Evolutionary conservation across 306 rosid species (phyloP).

Genomic region (Macrotyloma uniflorum): DNA sequence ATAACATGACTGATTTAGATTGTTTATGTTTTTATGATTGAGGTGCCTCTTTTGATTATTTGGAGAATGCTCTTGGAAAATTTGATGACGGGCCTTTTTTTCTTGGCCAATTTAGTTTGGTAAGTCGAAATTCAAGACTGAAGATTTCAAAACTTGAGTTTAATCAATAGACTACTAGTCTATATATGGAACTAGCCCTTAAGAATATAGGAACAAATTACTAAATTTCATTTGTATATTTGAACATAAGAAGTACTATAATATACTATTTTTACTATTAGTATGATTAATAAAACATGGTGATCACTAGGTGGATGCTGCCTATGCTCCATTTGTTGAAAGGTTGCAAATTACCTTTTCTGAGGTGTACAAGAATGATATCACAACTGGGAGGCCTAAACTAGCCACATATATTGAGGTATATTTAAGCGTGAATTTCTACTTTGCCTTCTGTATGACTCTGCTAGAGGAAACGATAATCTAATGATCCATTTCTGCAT

Average conservation of each 20-base stretch:
- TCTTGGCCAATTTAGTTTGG: constrained; percentile 61
- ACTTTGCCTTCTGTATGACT: neutral
- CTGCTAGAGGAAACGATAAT: neutral
- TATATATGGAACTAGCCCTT: no score
- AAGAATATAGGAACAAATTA: no score
- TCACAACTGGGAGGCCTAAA: constrained; percentile 63
- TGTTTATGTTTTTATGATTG: neutral
- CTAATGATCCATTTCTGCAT: neutral
- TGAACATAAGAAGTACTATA: no score
- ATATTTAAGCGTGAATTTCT: neutral
- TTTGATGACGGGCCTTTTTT: constrained; percentile 65
- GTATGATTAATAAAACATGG: neutral
- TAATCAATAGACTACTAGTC: no score
- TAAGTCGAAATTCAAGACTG: constrained; percentile 24
- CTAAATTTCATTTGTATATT: no score
- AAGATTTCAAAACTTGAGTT: neutral
- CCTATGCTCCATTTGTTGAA: constrained; percentile 63
- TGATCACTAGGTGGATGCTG: constrained; percentile 63
- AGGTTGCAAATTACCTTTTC: constrained; percentile 49
- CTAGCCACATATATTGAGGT: constrained; percentile 68
- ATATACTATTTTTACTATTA: no score
- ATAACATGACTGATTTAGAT: neutral
- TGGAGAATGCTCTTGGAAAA: constrained; percentile 57
- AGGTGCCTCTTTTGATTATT: constrained; percentile 64
- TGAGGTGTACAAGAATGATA: constrained; percentile 49